Conservation (phyloP, 1,284 basidiomycete species). For the Hemileia vastatrix region DNA sequence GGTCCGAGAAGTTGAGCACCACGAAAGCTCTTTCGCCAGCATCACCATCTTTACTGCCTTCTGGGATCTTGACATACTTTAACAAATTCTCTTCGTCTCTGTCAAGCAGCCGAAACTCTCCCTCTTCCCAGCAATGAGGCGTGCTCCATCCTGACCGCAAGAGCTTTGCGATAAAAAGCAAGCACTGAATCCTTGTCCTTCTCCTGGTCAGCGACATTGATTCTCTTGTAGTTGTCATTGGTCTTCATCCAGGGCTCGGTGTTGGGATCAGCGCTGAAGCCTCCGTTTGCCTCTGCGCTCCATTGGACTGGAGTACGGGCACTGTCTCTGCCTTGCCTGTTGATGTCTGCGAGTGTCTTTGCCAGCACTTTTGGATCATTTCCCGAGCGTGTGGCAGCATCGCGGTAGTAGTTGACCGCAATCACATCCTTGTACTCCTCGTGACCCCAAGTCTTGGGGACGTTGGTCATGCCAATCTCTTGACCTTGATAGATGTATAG, state of each 20-base stretch:
- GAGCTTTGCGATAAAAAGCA: conserved; percentile 54
- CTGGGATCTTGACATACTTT: too few species aligned
- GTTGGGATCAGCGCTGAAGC: too few species aligned
- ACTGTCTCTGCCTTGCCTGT: conserved; percentile 61
- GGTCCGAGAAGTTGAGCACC: too few species aligned
- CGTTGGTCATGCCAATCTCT: conserved; percentile 61
- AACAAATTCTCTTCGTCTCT: too few species aligned
- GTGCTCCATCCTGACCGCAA: conserved; percentile 53
- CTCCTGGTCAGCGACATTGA: conserved; percentile 55
- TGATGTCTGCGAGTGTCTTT: conserved; percentile 50
- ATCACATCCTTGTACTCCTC: conserved; percentile 63
- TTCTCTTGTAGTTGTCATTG: conserved; percentile 57
- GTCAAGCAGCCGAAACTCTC: too few species aligned
- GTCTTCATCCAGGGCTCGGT: conserved; percentile 65
- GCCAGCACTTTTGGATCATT: conserved; percentile 43
- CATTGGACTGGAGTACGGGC: conserved; percentile 53
- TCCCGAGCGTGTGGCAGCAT: conserved; percentile 3
- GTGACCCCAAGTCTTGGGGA: conserved; percentile 58
- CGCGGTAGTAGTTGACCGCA: conserved; percentile 35
- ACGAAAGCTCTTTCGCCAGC: too few species aligned
- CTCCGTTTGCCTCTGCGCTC: conserved; percentile 53
- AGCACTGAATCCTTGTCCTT: conserved; percentile 52
- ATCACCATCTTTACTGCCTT: too few species aligned
- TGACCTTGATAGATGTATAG: conserved; percentile 58
- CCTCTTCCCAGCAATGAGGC: too few species aligned